Conservation (phyloP, 2,329 filamentous ascomycete genomes). For the Colletotrichum incanum region DNA sequence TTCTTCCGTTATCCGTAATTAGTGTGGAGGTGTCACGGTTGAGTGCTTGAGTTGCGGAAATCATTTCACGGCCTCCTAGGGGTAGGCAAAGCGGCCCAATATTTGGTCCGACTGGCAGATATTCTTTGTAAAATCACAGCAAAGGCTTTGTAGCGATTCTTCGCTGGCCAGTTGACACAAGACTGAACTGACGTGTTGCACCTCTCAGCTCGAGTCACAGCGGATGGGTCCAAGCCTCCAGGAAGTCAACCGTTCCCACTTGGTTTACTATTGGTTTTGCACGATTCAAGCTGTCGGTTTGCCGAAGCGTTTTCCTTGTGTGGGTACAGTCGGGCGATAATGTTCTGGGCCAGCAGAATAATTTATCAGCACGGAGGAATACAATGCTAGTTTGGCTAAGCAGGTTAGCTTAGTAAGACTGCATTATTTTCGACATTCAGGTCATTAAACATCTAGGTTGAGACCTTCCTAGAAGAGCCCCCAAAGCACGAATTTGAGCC, state of each 20-base stretch:
- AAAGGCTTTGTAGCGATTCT: not conserved
- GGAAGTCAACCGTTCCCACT: constrained; percentile 24
- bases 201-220: constrained; percentile 8
- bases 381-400: too few species aligned
- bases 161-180: not conserved
- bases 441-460: too few species aligned
- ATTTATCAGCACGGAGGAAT: constrained; percentile 28
- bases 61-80: not conserved
- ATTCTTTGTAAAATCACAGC: not conserved
- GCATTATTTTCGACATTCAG: not conserved
- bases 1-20: too few species aligned
- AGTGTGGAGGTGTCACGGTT: too few species aligned
- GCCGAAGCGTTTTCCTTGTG: not conserved
- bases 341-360: not conserved
- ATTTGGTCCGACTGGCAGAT: not conserved
- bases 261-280: not conserved
- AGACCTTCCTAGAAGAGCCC: too few species aligned
- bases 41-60: not conserved
- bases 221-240: constrained; percentile 11
- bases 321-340: too few species aligned
- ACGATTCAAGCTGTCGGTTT: not conserved
- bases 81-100: not conserved
- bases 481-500: too few species aligned
- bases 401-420: not conserved
- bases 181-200: not conserved